These are phyloP conservation scores for slime mould (Dictyostelium discoideum) DNA, from an alignment of 78 protist species.

Conservation along the genomic window DNA sequence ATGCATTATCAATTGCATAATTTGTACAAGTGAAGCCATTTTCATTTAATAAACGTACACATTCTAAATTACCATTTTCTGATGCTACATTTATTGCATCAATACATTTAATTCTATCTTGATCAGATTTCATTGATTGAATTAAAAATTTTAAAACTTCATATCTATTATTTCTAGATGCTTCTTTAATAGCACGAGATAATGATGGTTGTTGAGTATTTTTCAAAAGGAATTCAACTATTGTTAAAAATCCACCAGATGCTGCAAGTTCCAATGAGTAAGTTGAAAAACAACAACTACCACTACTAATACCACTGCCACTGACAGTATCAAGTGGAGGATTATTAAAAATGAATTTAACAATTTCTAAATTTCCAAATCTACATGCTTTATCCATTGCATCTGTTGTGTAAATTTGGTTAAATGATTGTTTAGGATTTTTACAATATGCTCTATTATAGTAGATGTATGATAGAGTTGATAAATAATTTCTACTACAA, in stretches of 20 bases:
- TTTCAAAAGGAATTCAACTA: background rate
- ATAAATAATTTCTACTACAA: background rate
- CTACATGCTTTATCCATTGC: slow-evolving; percentile 13
- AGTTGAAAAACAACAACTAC: background rate
- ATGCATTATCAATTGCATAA: slow-evolving; percentile 8
- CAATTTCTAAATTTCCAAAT: slow-evolving; percentile 1
- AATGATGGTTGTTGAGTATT: background rate
- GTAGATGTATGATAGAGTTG: background rate
- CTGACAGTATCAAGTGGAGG: background rate
- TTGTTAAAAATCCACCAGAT: background rate
- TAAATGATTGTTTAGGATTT: background rate
- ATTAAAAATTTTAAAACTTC: background rate
- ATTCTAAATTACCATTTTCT: background rate
- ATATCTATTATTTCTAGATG: background rate
- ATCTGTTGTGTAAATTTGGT: background rate
- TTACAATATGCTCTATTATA: background rate
- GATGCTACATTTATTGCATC: background rate
- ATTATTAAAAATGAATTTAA: background rate
- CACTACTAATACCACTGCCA: background rate
- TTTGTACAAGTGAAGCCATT: background rate
- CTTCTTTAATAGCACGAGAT: background rate
- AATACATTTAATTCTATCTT: background rate
- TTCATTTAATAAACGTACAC: background rate
- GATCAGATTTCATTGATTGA: background rate
- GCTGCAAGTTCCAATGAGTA: background rate